phyloP scores from a whole-genome alignment of 1,284 basidiomycete genomes.

The Papiliotrema flavescens region DNA sequence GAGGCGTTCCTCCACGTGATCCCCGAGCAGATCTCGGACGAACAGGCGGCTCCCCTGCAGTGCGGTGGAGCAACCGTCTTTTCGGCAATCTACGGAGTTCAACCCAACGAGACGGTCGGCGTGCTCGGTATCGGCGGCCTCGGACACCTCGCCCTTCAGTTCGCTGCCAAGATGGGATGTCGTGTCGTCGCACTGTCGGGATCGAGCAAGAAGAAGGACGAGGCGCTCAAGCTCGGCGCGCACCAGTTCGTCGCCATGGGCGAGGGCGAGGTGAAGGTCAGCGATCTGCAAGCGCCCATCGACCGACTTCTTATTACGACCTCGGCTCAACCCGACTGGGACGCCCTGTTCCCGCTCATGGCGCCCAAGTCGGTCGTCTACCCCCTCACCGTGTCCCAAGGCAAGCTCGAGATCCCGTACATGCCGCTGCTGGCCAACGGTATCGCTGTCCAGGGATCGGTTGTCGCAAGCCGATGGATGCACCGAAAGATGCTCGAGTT shows the following conservation, averaged over 20 bases:
- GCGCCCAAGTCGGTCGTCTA: slow-evolving; percentile 8
- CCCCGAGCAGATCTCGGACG: slow-evolving; percentile 5
- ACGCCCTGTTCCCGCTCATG: slow-evolving; percentile 8
- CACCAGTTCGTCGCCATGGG: slow-evolving; percentile 38
- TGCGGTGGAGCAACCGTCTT: slow-evolving; percentile 9
- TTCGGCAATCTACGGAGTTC: slow-evolving; percentile 3
- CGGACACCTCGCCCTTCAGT: slow-evolving; percentile 46
- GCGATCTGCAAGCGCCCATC: neutral
- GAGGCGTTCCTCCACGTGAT: slow-evolving; percentile 12
- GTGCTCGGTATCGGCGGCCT: slow-evolving; percentile 48
- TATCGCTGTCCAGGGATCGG: slow-evolving; percentile 11
- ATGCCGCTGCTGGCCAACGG: slow-evolving; percentile 12
- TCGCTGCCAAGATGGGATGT: slow-evolving; percentile 43
- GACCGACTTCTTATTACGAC: slow-evolving; percentile 14
- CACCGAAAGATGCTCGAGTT: slow-evolving; percentile 16
- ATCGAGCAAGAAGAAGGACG: slow-evolving; percentile 36
- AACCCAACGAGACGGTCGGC: slow-evolving; percentile 36
- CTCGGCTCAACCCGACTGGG: slow-evolving; percentile 12
- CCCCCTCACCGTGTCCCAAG: slow-evolving; percentile 10
- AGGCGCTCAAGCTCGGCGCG: slow-evolving; percentile 48
- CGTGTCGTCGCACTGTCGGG: slow-evolving; percentile 45
- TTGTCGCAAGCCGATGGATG: slow-evolving; percentile 10
- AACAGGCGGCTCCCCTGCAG: slow-evolving; percentile 5
- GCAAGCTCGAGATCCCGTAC: slow-evolving; percentile 9
- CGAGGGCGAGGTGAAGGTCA: no score